Evolutionary conservation across 768 basidiomycete species (phyloP), one percentile per base, ranked within the genome.

Genomic region (Kwoniella heveanensis): DNA sequence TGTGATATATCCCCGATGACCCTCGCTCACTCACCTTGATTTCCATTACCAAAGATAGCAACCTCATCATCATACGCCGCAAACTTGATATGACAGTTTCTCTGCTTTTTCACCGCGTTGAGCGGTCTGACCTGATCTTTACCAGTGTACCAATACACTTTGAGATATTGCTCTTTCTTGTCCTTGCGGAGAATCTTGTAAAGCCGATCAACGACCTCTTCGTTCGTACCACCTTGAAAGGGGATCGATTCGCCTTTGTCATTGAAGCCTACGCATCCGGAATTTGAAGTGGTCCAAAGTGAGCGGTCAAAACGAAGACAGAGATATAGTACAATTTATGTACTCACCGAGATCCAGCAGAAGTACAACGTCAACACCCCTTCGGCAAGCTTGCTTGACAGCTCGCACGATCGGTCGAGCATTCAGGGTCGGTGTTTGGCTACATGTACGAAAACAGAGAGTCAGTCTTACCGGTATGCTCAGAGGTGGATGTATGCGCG

Each of bases 11-110:
- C 7, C n/a, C n/a, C n/a, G n/a, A n/a, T n/a, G 32, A 54, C 53
- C 29, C 39, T 17, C 8, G 39, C 39, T 50, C 48, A 44, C 39
- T 44, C 60, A 83, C 84, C 85, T 73, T 88, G 87, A 76, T 88
- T 89, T 25, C 88, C 88, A 67, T 86, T 89, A 9, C 88, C 88
- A 21, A 83, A 82, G 63, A 90, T 88, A 15, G 84, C 85, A 49
- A 88, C 84, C 66, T 83, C 80, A 69, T 85, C 85, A 72, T 89
- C 88, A 63, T 88, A 83, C 36, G 84, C 82, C 80, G 88, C 87
- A 72, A 89, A 82, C 75, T 89, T 88, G 72, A 88, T 84, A 68
- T 90, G 88, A 72, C 88, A 89, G 74, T 88, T 89, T 24, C 88
- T 83, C 68, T 88, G 85, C 80, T 87, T 88, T 70, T 82, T 79